These are phyloP conservation scores for Prunus padus DNA, from an alignment of 306 rosid genomes.

Conservation along the genomic window DNA sequence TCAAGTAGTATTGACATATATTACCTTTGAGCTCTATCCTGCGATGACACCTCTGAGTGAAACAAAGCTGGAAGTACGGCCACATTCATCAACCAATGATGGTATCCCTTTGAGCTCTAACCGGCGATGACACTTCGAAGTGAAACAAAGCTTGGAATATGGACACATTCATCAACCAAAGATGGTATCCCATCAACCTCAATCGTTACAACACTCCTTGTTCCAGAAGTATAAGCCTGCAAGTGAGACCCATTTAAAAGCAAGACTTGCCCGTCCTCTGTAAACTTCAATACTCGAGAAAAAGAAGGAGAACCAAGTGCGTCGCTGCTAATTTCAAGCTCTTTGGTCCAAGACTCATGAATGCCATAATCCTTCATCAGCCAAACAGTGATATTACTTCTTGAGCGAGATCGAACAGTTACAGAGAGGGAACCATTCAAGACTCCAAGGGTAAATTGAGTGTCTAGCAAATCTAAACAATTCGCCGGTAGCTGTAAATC, in stretches of 20 bases:
- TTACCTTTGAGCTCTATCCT: background rate
- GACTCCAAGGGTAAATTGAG: background rate
- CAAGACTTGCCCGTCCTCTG: background rate
- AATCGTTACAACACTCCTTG: background rate
- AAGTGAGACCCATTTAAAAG: background rate
- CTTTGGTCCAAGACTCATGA: constrained; percentile 1
- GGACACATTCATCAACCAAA: constrained; percentile 1
- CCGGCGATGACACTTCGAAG: background rate
- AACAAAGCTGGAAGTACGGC: constrained; percentile 8
- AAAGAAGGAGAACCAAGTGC: background rate
- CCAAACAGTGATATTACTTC: background rate
- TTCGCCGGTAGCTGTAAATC: background rate
- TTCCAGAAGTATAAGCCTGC: background rate
- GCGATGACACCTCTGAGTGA: background rate
- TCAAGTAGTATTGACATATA: background rate
- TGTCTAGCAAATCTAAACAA: background rate
- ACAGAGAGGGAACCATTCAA: background rate
- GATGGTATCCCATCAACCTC: constrained; percentile 10
- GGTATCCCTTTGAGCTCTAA: constrained; percentile 1
- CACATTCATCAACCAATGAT: background rate
- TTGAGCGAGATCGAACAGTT: background rate
- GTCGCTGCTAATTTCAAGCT: constrained; percentile 1
- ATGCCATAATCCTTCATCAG: constrained; percentile 14
- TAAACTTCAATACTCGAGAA: background rate
- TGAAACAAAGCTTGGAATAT: constrained; percentile 9